These are phyloP conservation scores for Bryoglossum gracile DNA, from an alignment of 495 filamentous ascomycete species.

Conservation along the genomic window DNA sequence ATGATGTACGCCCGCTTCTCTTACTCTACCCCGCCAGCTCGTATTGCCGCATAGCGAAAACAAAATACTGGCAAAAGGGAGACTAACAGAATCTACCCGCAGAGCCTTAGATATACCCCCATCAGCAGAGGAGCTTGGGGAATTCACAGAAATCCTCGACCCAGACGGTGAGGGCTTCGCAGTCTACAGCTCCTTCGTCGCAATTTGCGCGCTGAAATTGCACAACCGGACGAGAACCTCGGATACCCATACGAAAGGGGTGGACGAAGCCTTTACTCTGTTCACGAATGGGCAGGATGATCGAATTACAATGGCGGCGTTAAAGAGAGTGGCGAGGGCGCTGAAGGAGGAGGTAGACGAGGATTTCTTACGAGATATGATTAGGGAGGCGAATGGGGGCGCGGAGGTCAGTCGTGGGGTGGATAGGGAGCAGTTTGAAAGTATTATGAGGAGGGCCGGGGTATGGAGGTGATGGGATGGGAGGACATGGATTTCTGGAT, in stretches of 20 bases:
- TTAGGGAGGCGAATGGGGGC: constrained; percentile 83
- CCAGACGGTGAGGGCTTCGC: constrained; percentile 73
- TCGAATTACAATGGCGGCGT: constrained; percentile 65
- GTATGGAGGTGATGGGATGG: constrained; percentile 38
- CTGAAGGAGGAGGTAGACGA: constrained; percentile 78
- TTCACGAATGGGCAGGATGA: constrained; percentile 49
- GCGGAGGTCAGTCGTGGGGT: constrained; percentile 66
- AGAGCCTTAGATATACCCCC: constrained; percentile 73
- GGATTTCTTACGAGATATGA: constrained; percentile 81
- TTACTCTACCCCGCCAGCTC: not conserved
- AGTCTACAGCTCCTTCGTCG: constrained; percentile 67
- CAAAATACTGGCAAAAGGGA: too few species aligned
- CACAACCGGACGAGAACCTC: constrained; percentile 45
- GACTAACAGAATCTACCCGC: too few species aligned
- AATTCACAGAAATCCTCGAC: constrained; percentile 72
- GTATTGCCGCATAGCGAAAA: not conserved
- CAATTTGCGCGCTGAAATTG: constrained; percentile 78
- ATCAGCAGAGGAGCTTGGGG: constrained; percentile 55
- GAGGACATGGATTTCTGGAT: not conserved
- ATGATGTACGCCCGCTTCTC: constrained; percentile 54
- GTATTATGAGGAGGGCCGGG: constrained; percentile 77
- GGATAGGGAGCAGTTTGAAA: constrained; percentile 70
- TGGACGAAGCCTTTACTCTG: constrained; percentile 69
- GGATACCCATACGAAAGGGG: constrained; percentile 48
- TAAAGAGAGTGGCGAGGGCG: constrained; percentile 72